Evolutionary conservation across 495 filamentous ascomycete genomes (phyloP), one percentile per base, ranked within the genome.

Genomic region (Podospora fimiseda): DNA sequence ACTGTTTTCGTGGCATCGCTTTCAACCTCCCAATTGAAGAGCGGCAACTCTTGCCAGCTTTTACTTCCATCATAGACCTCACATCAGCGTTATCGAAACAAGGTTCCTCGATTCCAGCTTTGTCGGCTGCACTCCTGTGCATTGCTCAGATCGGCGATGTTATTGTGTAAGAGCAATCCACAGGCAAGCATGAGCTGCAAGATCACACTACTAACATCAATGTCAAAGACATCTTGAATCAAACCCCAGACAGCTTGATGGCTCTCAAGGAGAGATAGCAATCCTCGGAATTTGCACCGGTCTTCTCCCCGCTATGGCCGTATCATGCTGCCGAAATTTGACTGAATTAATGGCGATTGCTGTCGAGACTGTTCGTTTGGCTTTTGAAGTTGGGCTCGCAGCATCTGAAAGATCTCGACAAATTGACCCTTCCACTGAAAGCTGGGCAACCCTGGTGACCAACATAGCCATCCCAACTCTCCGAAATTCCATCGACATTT

Each of bases 251-350:
- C 43, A 27, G n/a, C 30, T 59, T 15, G 58, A 58, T 20, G 23
- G 40, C 9, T 44, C 48, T 7, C 9, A 44, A 1, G 33, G 24
- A 18, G 20, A 73, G 30, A 69, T 66, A 18, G 61, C 67, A 49
- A 51, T 76, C n/a, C 55, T 79, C 16, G 81, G 79, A 27, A 70
- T 84, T 14, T 87, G 84, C 64, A 86, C 80, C 9, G 81, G 81
- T 44, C 68, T 83, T 21, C 62, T 88, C 47, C 75, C 85, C 3
- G 81, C 81, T 19, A 70, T 82, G 11, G 85, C 80, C 8, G 73
- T 88, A 0, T 76, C 80, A 36, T 82, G 73, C 19, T 76, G 81
- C 0, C 74, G 65, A 11, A 81, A 76, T 9, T 58, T 85, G 15
- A 70, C 77, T 16, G 82, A 85, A 33, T 67, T 90, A 1, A 63